phyloP scores from a whole-genome alignment of 1,284 basidiomycete species.

The Crepidotus sp. region DNA sequence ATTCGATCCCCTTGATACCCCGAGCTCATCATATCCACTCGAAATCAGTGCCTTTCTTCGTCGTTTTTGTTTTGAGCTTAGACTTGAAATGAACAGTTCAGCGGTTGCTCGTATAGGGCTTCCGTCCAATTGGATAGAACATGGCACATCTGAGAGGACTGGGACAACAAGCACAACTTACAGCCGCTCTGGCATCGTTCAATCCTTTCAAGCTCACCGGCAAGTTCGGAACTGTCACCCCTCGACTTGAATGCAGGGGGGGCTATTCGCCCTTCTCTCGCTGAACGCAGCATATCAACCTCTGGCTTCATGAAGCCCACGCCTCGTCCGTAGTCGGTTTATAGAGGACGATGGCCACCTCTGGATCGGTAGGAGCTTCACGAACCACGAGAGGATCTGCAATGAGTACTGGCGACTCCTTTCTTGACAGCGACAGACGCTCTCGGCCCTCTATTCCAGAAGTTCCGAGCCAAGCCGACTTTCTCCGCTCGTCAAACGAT shows the following conservation, averaged over 20 bases:
- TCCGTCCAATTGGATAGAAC: too few species aligned
- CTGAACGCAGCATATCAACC: slow-evolving; percentile 8
- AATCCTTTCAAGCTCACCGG: background rate
- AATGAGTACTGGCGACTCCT: slow-evolving; percentile 12
- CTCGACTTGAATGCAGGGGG: background rate
- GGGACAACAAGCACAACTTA: background rate
- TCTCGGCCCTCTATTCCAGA: slow-evolving; percentile 4
- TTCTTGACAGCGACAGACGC: slow-evolving; percentile 1
- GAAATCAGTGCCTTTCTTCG: too few species aligned
- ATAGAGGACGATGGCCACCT: slow-evolving; percentile 54
- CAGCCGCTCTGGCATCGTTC: background rate
- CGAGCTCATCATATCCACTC: too few species aligned
- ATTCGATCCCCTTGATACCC: too few species aligned
- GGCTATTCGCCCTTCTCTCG: slow-evolving; percentile 3
- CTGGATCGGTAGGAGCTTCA: slow-evolving; percentile 14
- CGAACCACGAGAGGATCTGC: slow-evolving; percentile 3
- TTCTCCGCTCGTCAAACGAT: background rate
- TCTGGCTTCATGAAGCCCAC: slow-evolving; percentile 14
- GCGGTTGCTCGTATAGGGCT: too few species aligned
- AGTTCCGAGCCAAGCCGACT: background rate
- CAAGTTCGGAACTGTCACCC: background rate
- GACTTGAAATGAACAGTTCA: too few species aligned
- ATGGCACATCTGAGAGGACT: too few species aligned
- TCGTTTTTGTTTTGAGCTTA: too few species aligned
- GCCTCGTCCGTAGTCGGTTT: slow-evolving; percentile 51